Conservation (phyloP, 2,329 filamentous ascomycete species). For the Trichoderma breve region DNA sequence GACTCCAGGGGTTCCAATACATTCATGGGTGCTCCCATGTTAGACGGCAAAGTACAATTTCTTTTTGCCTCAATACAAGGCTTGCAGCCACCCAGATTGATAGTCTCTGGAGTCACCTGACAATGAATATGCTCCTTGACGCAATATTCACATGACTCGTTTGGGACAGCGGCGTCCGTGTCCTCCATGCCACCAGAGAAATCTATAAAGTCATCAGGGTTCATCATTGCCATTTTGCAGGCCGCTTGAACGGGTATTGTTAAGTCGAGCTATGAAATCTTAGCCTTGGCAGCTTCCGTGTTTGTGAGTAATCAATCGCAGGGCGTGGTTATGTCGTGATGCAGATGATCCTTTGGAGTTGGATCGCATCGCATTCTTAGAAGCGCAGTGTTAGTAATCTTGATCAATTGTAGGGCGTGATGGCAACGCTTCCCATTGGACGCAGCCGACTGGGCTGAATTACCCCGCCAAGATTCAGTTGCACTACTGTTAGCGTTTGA, state of each 20-base stretch:
- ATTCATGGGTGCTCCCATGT: not conserved
- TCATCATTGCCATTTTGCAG: not conserved
- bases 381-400: not conserved
- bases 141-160: not conserved
- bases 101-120: not conserved
- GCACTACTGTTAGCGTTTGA: not conserved
- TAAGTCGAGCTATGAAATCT: not conserved
- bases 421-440: not conserved
- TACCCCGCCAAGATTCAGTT: not conserved
- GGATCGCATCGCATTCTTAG: not conserved
- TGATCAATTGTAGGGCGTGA: constrained; percentile 4
- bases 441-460: not conserved
- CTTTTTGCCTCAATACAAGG: not conserved
- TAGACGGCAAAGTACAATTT: not conserved
- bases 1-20: not conserved
- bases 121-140: not conserved
- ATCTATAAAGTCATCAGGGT: not conserved
- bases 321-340: not conserved
- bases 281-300: not conserved
- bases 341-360: not conserved
- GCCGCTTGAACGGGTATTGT: not conserved
- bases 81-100: not conserved
- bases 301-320: not conserved
- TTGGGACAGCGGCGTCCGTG: not conserved
- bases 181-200: not conserved